Conservation (phyloP, 2,329 filamentous ascomycete genomes). For the Apiospora sp. region DNA sequence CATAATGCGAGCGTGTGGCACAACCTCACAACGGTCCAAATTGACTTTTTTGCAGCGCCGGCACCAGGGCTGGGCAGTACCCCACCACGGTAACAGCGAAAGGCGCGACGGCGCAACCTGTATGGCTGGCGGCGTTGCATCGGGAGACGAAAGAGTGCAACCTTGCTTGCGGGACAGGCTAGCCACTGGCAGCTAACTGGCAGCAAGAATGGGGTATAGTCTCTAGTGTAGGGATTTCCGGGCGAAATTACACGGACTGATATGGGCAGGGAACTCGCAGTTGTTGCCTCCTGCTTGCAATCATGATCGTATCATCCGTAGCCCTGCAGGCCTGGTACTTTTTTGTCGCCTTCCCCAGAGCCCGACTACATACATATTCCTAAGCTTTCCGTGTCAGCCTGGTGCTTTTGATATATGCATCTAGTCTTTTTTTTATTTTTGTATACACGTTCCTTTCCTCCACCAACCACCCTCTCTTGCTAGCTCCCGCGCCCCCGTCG, state of each 20-base stretch:
- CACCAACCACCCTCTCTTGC: neutral
- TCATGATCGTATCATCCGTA: neutral
- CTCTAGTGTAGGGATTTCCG: neutral
- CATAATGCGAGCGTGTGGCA: neutral
- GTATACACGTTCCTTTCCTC: neutral
- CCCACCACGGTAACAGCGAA: neutral
- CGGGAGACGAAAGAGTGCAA: neutral
- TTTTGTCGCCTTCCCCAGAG: neutral
- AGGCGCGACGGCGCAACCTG: neutral
- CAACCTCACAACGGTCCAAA: neutral
- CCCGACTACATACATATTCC: neutral
- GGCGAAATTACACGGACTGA: conserved; percentile 14
- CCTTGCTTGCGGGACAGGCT: neutral
- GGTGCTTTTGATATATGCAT: neutral
- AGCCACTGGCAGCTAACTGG: neutral
- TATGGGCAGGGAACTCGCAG: neutral
- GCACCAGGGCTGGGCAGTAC: neutral
- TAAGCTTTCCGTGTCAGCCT: neutral
- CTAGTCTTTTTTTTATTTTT: neutral
- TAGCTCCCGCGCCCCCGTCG: neutral
- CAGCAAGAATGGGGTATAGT: conserved; percentile 17
- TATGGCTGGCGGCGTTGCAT: conserved; percentile 10
- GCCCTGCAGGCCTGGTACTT: neutral
- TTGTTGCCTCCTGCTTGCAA: neutral
- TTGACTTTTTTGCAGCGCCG: neutral